phyloP scores from a whole-genome alignment of 176 grass and related monocot species.

The maize (Zea mays) region Zm-B73-REFERENCE-NAM-5.0 NC_050105.1:146903001-146903500 shows the following conservation, averaged over 20 bases:
- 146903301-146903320: slow-evolving; percentile 47
- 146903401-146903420: slow-evolving; percentile 14
- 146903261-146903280: not conserved
- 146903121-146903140: slow-evolving; percentile 74
- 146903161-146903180: slow-evolving; percentile 68
- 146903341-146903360: slow-evolving; percentile 44
- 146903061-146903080: not conserved
- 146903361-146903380: slow-evolving; percentile 24
- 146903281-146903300: not conserved
- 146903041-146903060: not conserved
- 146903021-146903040: not conserved
- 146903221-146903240: slow-evolving; percentile 28
- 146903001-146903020: not conserved
- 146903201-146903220: slow-evolving; percentile 60
- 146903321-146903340: slow-evolving; percentile 78
- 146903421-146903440: slow-evolving; percentile 38
- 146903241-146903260: not conserved
- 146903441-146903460: slow-evolving; percentile 15
- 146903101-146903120: not conserved
- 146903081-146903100: not conserved
- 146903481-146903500: slow-evolving; percentile 73
- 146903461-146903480: slow-evolving; percentile 62
- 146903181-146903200: slow-evolving; percentile 55
- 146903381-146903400: slow-evolving; percentile 28
- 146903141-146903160: slow-evolving; percentile 49